A percentile compares a stretch with the other conserved stretches of the same genome.
Conservation (phyloP, 768 basidiomycete species). For the Hygrophoropsis aurantiaca region DNA sequence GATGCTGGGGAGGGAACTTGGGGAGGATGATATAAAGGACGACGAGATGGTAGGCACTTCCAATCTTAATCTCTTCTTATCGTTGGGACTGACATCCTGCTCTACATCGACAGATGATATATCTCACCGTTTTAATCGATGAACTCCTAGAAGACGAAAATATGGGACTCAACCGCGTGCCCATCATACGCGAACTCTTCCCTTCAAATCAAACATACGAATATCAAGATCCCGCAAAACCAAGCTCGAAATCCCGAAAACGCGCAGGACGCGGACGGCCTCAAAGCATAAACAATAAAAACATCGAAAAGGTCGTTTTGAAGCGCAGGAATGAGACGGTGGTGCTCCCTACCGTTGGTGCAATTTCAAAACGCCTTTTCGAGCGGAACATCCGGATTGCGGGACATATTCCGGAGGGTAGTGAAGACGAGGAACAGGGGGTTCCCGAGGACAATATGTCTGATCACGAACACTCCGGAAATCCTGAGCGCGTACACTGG, state of each 20-base stretch:
- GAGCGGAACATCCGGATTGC: slow-evolving; percentile 42
- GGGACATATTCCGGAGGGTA: too few species aligned
- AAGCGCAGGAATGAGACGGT: slow-evolving; percentile 36
- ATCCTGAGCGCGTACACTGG: slow-evolving; percentile 38
- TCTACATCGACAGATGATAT: slow-evolving; percentile 40
- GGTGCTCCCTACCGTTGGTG: slow-evolving; percentile 48
- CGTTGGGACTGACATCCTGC: slow-evolving; percentile 5
- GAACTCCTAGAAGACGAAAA: slow-evolving; percentile 34
- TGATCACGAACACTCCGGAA: slow-evolving; percentile 26
- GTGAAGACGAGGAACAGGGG: too few species aligned
- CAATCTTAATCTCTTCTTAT: not conserved
- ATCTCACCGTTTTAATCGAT: slow-evolving; percentile 37
- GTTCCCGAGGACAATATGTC: too few species aligned
- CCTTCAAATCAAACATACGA: slow-evolving; percentile 24
- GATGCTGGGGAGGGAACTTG: slow-evolving; percentile 46
- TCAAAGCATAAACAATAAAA: too few species aligned
- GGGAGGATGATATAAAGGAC: slow-evolving; percentile 40
- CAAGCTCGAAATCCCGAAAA: slow-evolving; percentile 12
- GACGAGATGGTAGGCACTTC: slow-evolving; percentile 45
- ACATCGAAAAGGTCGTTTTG: slow-evolving; percentile 32
- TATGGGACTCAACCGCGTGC: slow-evolving; percentile 39
- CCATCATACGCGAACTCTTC: slow-evolving; percentile 38
- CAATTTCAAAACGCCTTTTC: slow-evolving; percentile 47
- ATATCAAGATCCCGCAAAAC: slow-evolving; percentile 10
- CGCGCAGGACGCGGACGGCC: slow-evolving; percentile 12